Conservation (phyloP, 768 basidiomycete genomes). For the Naganishia kalamii region DNA sequence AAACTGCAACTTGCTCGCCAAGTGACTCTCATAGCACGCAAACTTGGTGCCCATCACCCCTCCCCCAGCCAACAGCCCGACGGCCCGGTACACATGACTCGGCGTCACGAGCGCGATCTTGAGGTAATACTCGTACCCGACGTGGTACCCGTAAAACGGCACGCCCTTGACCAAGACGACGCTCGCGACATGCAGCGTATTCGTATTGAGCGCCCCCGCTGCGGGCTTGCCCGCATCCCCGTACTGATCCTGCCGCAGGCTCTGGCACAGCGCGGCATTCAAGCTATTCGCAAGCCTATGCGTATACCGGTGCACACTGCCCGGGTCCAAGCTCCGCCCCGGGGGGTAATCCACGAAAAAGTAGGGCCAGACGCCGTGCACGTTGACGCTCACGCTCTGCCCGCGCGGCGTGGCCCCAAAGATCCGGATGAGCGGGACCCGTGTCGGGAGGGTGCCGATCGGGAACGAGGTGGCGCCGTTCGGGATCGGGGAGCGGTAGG, state of each 20-base stretch:
- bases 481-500: slow-evolving; percentile 33
- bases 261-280: slow-evolving; percentile 77
- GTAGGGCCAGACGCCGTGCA: slow-evolving; percentile 84
- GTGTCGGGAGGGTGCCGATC: slow-evolving; percentile 50
- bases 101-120: slow-evolving; percentile 77
- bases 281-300: slow-evolving; percentile 64
- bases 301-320: slow-evolving; percentile 63
- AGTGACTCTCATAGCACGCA: slow-evolving; percentile 78
- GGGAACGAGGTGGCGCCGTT: slow-evolving; percentile 38
- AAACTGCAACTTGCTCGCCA: slow-evolving; percentile 82
- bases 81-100: slow-evolving; percentile 59
- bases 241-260: slow-evolving; percentile 65
- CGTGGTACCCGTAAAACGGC: slow-evolving; percentile 90
- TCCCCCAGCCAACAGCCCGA: slow-evolving; percentile 72
- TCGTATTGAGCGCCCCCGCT: slow-evolving; percentile 51
- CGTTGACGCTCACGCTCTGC: slow-evolving; percentile 73
- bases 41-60: slow-evolving; percentile 73
- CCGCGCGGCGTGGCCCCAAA: slow-evolving; percentile 75
- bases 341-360: slow-evolving; percentile 71
- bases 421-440: slow-evolving; percentile 74
- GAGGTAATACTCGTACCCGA: slow-evolving; percentile 76
- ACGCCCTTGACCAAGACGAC: slow-evolving; percentile 86
- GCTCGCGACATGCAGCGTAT: slow-evolving; percentile 54
- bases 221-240: slow-evolving; percentile 52
- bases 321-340: slow-evolving; percentile 28